Base-by-base conservation (phyloP, 768 basidiomycete genomes). In the Suillus hirtellus region DNA sequence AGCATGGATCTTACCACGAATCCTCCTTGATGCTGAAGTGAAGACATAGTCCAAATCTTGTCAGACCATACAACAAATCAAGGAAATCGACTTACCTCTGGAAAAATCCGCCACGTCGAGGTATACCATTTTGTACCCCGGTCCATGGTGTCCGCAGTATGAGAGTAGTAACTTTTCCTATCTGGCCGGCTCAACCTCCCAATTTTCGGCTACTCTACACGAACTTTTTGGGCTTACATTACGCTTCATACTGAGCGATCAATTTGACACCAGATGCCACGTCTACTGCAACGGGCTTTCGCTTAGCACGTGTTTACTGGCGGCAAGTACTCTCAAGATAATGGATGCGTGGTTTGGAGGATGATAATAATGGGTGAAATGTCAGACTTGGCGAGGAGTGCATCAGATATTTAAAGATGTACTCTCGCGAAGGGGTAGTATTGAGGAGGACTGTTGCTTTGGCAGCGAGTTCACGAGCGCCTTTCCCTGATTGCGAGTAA, bases 261-360 rank as follows among this genome's bases (percentile, higher is more conserved):
- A 95, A 79, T 64, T 79, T 78, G 53, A 85, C 75, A 0, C 89
- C 93, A 2, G 78, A 76, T 35, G 81, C 80, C 52, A 94, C 85
- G 68, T 90, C 88, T 47, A 87, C 80, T 3, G 87, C 92, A 15
- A 95, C 82, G 95, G 95, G 71, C 96, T 96, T 80, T 96, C 94
- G 73, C 89, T 89, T 64, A 95, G 72, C 56, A 96, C 92, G 71
- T 95, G 91, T 77, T 96, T 96, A 34, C 93, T 91, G 3, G 91
- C 89, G 1, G 79, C 83, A 43, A 89, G 77, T 0, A 85, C 83
- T 69, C 83, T 84, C 63, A 84, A 74, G 61, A 96, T 78, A 63
- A 95, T 78, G 19, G 76, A 74, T 81, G 68, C 0, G 86, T 82
- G 71, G 96, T 95, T 0, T 93, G 93, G 12, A 96, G 79, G 6